Evolutionary conservation across 2,329 filamentous ascomycete species (phyloP), one percentile per base, ranked within the genome.

Genomic region (Calcarisporium arbuscula): DNA sequence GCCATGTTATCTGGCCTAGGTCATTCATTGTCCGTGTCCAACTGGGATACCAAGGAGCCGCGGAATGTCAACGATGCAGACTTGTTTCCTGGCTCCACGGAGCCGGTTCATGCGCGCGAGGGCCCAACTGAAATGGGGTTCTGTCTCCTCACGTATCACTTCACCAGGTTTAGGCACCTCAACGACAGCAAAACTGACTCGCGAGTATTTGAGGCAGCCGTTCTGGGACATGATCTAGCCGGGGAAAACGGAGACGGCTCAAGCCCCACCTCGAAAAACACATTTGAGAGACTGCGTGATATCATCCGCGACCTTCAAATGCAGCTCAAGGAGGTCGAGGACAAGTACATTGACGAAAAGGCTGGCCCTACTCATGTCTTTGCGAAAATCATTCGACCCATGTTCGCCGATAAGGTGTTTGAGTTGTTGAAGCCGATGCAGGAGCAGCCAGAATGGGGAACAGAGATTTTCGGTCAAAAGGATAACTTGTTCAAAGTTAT

Each of bases 121-220:
- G 72, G 73, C 0, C 72, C 74, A 4, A 79, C 74, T 0, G 74
- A 79, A 40, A 79, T 79, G 74, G 69, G 72, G 1, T 75, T 76
- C 40, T 65, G 66, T 40, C 46, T 78, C 20, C 53, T 76, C 8
- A 56, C 62, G 5, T 70, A 67, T 52, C 67, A 69, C 30, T 58
- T 77, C 4, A 65, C 64, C 28, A 63, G 62, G 21, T 69, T 74
- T 39, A 57, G 77, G 37, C 52, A 70, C 15, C 60, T 56, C 3
- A 62, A 67, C 5, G 64, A 67, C 19, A 50, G 53, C 10, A 50
- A 54, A 8, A 52, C 58, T 12, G 64, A 69, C 10, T 61, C 56
- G 1, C 64, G 67, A 2, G 64, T 63, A 2, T 57, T 76, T 18
- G 72, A 77, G 41, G 56, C 62, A 8, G 61, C 72, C 14, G 55